Percentiles rank a stretch among this genome's conserved stretches.
Evolutionary conservation across 108 stramenopile species (phyloP).

Genomic region (Skeletonema tropicum): DNA sequence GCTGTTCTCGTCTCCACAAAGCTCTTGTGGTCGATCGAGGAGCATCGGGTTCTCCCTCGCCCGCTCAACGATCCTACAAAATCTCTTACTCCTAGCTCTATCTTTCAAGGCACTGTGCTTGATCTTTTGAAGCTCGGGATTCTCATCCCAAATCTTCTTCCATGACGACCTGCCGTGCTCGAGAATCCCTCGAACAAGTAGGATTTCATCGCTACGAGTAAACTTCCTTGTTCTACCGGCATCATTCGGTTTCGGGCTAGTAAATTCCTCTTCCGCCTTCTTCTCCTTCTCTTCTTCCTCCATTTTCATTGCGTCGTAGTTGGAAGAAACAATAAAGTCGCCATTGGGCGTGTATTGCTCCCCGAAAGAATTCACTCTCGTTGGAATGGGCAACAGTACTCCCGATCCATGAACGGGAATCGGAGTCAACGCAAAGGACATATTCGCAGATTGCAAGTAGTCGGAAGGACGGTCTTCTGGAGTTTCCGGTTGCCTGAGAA

Average conservation of each 20-base stretch:
- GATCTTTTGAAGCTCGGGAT: conserved; percentile 11
- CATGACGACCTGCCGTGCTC: conserved; percentile 20
- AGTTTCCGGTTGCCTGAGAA: conserved; percentile 24
- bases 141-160: conserved; percentile 16
- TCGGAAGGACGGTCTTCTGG: conserved; percentile 3
- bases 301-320: neutral
- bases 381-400: neutral
- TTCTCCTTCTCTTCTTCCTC: neutral
- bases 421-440: neutral
- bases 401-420: neutral
- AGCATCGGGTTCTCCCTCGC: conserved; percentile 9
- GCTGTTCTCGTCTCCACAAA: conserved; percentile 18
- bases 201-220: conserved; percentile 21
- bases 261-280: neutral
- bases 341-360: conserved; percentile 13
- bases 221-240: conserved; percentile 18
- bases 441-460: conserved; percentile 2
- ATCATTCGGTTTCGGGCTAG: neutral
- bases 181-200: conserved; percentile 22
- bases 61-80: neutral
- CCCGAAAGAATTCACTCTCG: neutral
- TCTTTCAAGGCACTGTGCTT: conserved; percentile 30
- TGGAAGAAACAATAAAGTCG: conserved; percentile 2
- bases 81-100: conserved; percentile 16
- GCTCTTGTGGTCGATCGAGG: conserved; percentile 3